phyloP scores from a whole-genome alignment of 2,329 filamentous ascomycete genomes.

The Apiospora aurea region DNA sequence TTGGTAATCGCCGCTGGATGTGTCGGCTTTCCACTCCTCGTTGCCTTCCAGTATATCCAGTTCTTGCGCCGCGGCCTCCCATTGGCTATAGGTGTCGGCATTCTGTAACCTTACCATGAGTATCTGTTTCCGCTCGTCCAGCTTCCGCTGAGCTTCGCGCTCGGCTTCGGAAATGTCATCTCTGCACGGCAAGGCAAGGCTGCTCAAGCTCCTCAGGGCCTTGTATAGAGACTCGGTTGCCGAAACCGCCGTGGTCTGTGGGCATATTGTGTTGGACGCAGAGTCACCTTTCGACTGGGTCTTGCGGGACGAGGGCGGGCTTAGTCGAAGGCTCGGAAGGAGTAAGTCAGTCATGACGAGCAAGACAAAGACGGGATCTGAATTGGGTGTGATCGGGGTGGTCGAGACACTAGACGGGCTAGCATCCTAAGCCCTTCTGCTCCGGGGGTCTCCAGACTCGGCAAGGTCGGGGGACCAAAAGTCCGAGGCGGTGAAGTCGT shows the following conservation, averaged over 20 bases:
- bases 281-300: not conserved
- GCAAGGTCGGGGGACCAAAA: not conserved
- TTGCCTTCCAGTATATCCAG: conserved; percentile 83
- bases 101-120: conserved; percentile 70
- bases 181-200: conserved; percentile 53
- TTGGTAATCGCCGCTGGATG: conserved; percentile 72
- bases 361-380: not conserved
- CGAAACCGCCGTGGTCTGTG: not conserved
- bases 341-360: conserved; percentile 27
- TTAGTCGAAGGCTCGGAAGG: conserved; percentile 23
- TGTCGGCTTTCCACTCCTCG: conserved; percentile 78
- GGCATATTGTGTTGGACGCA: conserved; percentile 1
- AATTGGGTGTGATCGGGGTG: not conserved
- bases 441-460: not conserved
- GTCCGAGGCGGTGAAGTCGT: not conserved
- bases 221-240: conserved; percentile 35
- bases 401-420: not conserved
- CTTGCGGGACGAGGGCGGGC: conserved; percentile 19
- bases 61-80: conserved; percentile 77
- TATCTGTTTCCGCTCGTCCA: conserved; percentile 68
- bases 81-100: conserved; percentile 73
- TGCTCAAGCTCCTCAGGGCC: conserved; percentile 49
- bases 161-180: conserved; percentile 62
- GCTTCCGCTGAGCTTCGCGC: conserved; percentile 52
- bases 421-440: conserved; percentile 1